Conservation (phyloP, 257 asterid genomes). For the Nicotiana obtusifolia region DNA sequence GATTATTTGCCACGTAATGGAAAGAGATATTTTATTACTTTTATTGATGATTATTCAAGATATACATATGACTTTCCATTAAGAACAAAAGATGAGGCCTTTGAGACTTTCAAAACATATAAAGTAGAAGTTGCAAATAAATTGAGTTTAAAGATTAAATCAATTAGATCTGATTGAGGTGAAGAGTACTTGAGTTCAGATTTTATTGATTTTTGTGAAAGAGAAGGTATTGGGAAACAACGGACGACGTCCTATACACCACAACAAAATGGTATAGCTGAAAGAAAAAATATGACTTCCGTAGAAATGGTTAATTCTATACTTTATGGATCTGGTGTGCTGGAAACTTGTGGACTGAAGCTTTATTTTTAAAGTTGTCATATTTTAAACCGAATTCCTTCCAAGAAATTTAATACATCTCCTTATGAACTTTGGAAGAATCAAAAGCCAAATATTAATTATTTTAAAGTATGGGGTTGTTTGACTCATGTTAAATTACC, state of each 20-base stretch:
- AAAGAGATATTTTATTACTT: background rate
- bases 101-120: background rate
- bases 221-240: too few species aligned
- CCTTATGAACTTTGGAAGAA: too few species aligned
- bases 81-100: background rate
- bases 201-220: background rate
- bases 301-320: too few species aligned
- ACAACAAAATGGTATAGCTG: background rate
- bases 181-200: background rate
- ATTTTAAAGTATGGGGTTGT: too few species aligned
- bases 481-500: too few species aligned
- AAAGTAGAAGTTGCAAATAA: background rate
- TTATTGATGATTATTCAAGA: background rate
- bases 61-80: background rate
- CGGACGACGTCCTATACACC: background rate
- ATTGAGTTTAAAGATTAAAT: background rate
- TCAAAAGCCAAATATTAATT: too few species aligned
- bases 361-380: too few species aligned
- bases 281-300: too few species aligned
- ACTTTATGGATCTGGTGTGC: background rate
- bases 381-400: too few species aligned
- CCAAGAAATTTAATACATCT: too few species aligned
- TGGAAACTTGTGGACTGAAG: too few species aligned
- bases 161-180: background rate
- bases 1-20: background rate